Evolutionary conservation across 208 protist genomes (phyloP), one percentile per base, ranked within the genome.

Genomic region (Trypanosoma cruzi): DNA sequence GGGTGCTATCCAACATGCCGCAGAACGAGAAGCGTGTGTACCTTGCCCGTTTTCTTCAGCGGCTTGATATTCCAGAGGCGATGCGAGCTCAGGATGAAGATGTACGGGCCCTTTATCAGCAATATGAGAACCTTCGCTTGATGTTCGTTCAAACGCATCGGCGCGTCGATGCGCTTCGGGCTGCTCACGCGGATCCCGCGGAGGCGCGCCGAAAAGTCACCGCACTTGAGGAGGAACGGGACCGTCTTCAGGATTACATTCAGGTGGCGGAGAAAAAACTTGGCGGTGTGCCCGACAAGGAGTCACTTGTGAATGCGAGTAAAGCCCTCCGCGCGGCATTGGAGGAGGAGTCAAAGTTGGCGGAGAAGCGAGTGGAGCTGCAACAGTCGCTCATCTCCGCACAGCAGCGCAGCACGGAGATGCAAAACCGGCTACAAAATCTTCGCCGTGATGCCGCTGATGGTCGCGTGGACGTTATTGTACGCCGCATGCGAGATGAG

Each of bases 21-120:
- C 79, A 91, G 49, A 95, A 95, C 62, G 75, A 82, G 57, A 97
- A 96, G 83, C 93, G 93, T 46, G 93, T 97, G 6, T 97, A 97
- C 76, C 81, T 97, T 32, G 62, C 93, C 4, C 82, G 89, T 26
- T 97, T 96, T 69, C 80, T 97, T 54, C 86, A 95, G 69, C 80
- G 81, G 32, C 62, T 96, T 22, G 89, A 97, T 28, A 85, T 97
- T 44, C 90, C 90, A 7, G 90, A 97, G 24, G 83, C 88, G 55
- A 86, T 97, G 60, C 85, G 82, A 31, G 85, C 86, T 4, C 85
- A 91, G 70, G 93, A 97, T 64, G 92, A 97, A 65, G 93, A 95
- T 69, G 89, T 97, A 50, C 82, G 90, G 0, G 76, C 72, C 18
- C 76, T 97, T 26, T 94, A 79, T 76, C 83, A 80, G 57, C 90